These are phyloP conservation scores for Ustilago curta DNA, from an alignment of 1,284 basidiomycete genomes.

Conservation along the genomic window DNA sequence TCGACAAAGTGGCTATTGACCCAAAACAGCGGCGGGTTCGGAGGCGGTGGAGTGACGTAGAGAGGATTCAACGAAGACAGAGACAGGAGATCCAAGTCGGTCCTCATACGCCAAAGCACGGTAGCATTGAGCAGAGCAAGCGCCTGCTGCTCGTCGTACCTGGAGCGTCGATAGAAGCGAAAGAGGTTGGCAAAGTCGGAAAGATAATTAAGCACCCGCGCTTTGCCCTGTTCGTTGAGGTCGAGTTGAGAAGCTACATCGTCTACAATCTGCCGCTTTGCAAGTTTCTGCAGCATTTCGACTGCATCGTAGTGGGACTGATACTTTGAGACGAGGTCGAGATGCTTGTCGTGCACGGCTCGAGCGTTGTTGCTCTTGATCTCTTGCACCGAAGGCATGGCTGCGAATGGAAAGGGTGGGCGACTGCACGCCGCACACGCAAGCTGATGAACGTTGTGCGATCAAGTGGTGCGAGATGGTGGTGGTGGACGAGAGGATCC, in stretches of 20 bases:
- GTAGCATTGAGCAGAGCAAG: conserved; percentile 46
- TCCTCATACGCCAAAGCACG: conserved; percentile 60
- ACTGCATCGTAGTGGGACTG: conserved; percentile 14
- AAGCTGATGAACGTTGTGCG: not conserved
- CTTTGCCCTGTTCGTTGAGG: conserved; percentile 40
- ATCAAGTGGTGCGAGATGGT: not conserved
- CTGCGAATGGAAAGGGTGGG: not conserved
- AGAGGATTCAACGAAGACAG: conserved; percentile 59
- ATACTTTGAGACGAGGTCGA: conserved; percentile 45
- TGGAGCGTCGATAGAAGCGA: conserved; percentile 54
- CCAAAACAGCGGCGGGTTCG: conserved; percentile 65
- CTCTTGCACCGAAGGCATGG: conserved; percentile 36
- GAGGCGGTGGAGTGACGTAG: conserved; percentile 53
- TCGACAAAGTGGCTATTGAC: conserved; percentile 62
- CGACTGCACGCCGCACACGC: not conserved
- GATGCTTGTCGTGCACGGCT: conserved; percentile 51
- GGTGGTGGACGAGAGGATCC: not conserved
- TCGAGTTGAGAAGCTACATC: conserved; percentile 31
- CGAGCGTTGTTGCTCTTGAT: conserved; percentile 38
- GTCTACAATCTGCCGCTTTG: conserved; percentile 38
- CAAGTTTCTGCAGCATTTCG: conserved; percentile 26
- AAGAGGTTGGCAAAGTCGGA: conserved; percentile 57
- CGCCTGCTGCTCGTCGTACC: conserved; percentile 49
- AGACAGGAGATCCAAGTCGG: conserved; percentile 55
- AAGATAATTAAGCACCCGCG: conserved; percentile 28